Evolutionary conservation across 202 grass and related monocot genomes (phyloP), one percentile per base, ranked within the genome.

Genomic region (Sporobolus alterniflorus): DNA sequence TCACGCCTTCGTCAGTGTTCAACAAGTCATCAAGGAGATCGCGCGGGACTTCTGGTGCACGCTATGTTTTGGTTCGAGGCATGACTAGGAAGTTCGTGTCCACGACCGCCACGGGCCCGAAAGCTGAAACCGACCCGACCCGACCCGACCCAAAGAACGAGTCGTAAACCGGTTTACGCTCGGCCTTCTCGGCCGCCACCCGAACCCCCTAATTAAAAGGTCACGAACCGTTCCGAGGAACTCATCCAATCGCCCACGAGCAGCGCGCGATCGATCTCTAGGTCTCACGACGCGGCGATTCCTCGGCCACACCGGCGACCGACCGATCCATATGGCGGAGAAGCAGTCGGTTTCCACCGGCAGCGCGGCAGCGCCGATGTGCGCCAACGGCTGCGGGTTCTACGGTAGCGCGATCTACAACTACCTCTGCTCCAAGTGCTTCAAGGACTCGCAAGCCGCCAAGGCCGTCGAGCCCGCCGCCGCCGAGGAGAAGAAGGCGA

Each of bases 341-440:
- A 24, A 39, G 47, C 71, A 55, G 46, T 22, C 64, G 18, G 13
- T 83, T 70, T 67, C 79, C 17, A 66, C 56, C 32, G 40, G 29
- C 30, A 76, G 75, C 51, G 66, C 9, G 11, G 44, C 22, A 11
- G 74, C 87, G 18, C 34, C 76, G 47, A 51, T 64, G 68, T 90
- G 91, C 62, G 57, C 77, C 18, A 85, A 82, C 78, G 84, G 81
- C 42, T 94, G 91, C 77, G 88, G 91, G 15, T 91, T 91, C 74
- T 94, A 67, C 26, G 88, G 91, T 2, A 84, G 64, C 47, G 41
- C 57, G 17, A 65, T 71, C 9, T 81, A 56, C 24, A 91, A 88
- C 32, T 77, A 84, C 59, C 21, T 86, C 32, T 94, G 85, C 69
- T 94, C 91, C 29, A 88, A 74, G 71, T 91, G 91, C 78, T 94